phyloP scores from a whole-genome alignment of 2,329 filamentous ascomycete species.

The Colletotrichum plurivorum region DNA sequence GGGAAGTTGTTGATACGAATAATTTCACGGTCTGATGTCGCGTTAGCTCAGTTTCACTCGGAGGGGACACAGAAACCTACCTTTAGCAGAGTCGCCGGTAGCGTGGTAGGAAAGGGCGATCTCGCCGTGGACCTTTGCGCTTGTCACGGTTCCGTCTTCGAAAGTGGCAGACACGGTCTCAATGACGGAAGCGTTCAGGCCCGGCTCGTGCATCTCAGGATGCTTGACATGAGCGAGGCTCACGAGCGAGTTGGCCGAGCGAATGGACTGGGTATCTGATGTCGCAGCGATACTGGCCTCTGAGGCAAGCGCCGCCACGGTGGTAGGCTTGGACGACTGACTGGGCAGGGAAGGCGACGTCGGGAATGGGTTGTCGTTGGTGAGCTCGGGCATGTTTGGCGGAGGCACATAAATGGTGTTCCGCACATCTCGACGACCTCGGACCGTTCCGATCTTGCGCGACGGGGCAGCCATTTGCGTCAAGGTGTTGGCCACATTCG shows the following conservation, averaged over 20 bases:
- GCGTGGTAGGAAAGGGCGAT: slow-evolving; percentile 88
- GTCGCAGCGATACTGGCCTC: slow-evolving; percentile 70
- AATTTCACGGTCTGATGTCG: slow-evolving; percentile 67
- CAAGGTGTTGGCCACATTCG: slow-evolving; percentile 81
- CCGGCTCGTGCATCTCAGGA: slow-evolving; percentile 83
- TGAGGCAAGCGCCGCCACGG: slow-evolving; percentile 71
- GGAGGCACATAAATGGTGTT: slow-evolving; percentile 88
- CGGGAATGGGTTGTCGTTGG: slow-evolving; percentile 51
- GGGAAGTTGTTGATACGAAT: slow-evolving; percentile 91
- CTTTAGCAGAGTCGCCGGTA: slow-evolving; percentile 47
- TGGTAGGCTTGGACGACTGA: slow-evolving; percentile 57
- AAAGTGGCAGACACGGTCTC: slow-evolving; percentile 92
- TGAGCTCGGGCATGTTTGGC: slow-evolving; percentile 51
- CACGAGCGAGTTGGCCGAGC: slow-evolving; percentile 86
- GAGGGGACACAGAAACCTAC: slow-evolving; percentile 55
- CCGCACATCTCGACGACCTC: slow-evolving; percentile 90
- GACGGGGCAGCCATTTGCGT: slow-evolving; percentile 74
- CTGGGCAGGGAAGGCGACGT: slow-evolving; percentile 55
- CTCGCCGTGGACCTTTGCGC: slow-evolving; percentile 85
- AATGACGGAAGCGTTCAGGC: slow-evolving; percentile 89
- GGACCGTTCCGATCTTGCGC: slow-evolving; percentile 81
- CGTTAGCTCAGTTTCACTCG: slow-evolving; percentile 5
- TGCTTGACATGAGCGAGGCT: slow-evolving; percentile 81
- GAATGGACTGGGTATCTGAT: slow-evolving; percentile 92
- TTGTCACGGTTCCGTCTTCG: slow-evolving; percentile 79